These are phyloP conservation scores for Pestalotiopsis sp. DNA, from an alignment of 2,329 filamentous ascomycete genomes.

Conservation along the genomic window DNA sequence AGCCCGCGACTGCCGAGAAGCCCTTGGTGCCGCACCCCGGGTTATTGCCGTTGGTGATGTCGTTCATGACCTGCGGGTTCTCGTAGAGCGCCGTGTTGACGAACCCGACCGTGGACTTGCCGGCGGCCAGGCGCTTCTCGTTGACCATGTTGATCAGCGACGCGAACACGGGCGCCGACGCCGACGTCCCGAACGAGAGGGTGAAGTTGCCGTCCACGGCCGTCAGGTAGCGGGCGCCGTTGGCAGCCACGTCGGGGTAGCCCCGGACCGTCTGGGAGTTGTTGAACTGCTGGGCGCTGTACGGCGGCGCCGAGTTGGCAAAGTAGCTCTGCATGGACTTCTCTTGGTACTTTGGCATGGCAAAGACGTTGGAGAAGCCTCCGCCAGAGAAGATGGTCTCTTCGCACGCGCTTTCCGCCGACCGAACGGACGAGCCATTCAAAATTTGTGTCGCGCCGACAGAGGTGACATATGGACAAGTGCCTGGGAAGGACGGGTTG, in stretches of 20 bases:
- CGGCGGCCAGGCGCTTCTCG: constrained; percentile 23
- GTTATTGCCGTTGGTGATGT: constrained; percentile 32
- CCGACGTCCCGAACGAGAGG: constrained; percentile 52
- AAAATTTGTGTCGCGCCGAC: constrained; percentile 54
- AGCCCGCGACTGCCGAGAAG: constrained; percentile 29
- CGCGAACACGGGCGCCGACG: constrained; percentile 25
- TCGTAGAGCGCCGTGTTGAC: constrained; percentile 29
- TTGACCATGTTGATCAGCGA: constrained; percentile 25
- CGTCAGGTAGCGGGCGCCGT: constrained; percentile 46
- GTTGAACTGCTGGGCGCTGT: constrained; percentile 48
- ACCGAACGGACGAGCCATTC: constrained; percentile 38
- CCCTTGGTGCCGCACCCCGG: constrained; percentile 30
- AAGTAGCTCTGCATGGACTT: constrained; percentile 42
- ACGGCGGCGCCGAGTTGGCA: constrained; percentile 40
- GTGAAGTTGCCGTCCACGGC: constrained; percentile 43
- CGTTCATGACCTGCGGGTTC: constrained; percentile 30
- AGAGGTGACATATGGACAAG: constrained; percentile 52
- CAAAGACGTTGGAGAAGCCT: constrained; percentile 53
- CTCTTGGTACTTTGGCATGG: constrained; percentile 49
- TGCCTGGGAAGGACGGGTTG: constrained; percentile 48
- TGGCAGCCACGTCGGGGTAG: constrained; percentile 50
- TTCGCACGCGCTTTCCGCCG: constrained; percentile 47
- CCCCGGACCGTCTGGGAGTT: constrained; percentile 45
- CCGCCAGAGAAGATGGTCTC: constrained; percentile 49
- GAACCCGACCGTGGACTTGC: constrained; percentile 27